Conservation (phyloP, 2,329 filamentous ascomycete species). For the Cladosporium phlei region DNA sequence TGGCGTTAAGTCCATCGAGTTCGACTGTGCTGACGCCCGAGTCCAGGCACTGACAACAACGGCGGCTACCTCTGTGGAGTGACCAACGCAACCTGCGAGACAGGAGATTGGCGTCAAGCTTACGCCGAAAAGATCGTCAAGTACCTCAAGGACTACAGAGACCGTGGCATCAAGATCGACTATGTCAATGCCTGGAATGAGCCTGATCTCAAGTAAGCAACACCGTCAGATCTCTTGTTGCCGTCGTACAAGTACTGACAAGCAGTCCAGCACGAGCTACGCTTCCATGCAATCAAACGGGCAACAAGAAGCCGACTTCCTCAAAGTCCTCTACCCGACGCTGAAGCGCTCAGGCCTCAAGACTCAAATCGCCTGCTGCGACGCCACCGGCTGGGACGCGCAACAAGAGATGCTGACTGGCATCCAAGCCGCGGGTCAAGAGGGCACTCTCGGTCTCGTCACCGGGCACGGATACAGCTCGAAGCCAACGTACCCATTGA, state of each 20-base stretch:
- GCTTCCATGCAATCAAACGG: constrained; percentile 46
- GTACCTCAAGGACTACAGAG: constrained; percentile 42
- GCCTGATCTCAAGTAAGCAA: constrained; percentile 34
- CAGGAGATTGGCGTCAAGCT: constrained; percentile 46
- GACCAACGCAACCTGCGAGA: constrained; percentile 35
- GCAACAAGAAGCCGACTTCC: constrained; percentile 48
- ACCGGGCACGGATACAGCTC: constrained; percentile 42
- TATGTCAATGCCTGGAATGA: constrained; percentile 45
- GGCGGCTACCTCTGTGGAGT: constrained; percentile 47
- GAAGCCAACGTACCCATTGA: constrained; percentile 37
- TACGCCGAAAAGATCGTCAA: constrained; percentile 48
- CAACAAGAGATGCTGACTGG: constrained; percentile 17
- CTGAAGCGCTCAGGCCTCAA: constrained; percentile 35
- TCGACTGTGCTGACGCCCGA: background rate
- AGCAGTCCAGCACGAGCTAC: constrained; percentile 31
- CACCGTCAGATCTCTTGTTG: background rate
- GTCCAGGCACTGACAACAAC: constrained; percentile 35
- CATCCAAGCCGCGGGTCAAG: constrained; percentile 35
- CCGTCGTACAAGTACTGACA: background rate
- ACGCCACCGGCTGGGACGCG: constrained; percentile 39
- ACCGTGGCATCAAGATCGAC: constrained; percentile 37
- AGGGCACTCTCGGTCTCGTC: constrained; percentile 37
- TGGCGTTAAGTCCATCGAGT: too few species aligned
- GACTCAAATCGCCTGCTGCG: constrained; percentile 42
- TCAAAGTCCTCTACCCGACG: constrained; percentile 43